These are phyloP conservation scores for Fonsecaea pugnacius DNA, from an alignment of 2,329 filamentous ascomycete species.

Conservation along the genomic window DNA sequence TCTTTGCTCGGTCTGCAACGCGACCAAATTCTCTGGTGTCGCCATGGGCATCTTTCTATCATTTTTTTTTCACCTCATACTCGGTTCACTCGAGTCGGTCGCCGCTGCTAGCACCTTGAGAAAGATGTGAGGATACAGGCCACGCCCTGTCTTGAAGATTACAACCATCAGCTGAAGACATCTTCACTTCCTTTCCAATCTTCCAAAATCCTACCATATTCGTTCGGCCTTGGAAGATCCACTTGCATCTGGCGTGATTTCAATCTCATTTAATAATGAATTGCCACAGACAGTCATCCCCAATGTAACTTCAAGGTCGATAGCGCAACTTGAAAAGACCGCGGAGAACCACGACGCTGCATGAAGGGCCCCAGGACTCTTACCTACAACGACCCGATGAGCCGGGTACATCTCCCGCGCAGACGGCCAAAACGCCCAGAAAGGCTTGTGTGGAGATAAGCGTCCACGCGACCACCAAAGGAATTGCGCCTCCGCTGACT, in stretches of 20 bases:
- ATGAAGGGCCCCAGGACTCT: background rate
- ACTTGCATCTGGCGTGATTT: background rate
- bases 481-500: background rate
- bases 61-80: background rate
- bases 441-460: background rate
- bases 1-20: conserved; percentile 46
- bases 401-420: background rate
- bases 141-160: background rate
- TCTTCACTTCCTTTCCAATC: background rate
- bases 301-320: background rate
- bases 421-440: background rate
- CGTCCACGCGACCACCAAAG: background rate
- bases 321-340: background rate
- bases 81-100: background rate
- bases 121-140: background rate
- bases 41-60: background rate
- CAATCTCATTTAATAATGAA: background rate
- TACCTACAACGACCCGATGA: background rate
- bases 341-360: conserved; percentile 1
- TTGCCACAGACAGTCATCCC: background rate
- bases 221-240: background rate
- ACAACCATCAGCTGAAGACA: background rate
- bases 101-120: background rate
- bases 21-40: conserved; percentile 38
- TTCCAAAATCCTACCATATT: background rate